Base-by-base conservation (phyloP, 1,139 yeast genomes). In the Debaryomyces udenii region DNA sequence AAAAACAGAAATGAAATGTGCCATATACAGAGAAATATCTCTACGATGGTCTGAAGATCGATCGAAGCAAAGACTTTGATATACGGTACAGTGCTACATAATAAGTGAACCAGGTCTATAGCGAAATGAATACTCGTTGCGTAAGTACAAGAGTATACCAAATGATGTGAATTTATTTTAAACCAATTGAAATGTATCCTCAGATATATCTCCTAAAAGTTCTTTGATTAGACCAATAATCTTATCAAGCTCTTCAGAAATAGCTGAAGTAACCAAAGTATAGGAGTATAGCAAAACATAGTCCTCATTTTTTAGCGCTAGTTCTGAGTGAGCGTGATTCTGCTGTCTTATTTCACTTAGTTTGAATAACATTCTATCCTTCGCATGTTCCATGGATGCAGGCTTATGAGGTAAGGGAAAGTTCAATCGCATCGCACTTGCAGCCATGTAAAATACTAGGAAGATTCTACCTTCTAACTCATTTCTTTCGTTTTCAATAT, bases 361-460 rank as follows among this genome's bases (percentile, higher is more conserved):
- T 52, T 85, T 86, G 35, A 72, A 76, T 50, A 86, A 68, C 67
- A 87, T 70, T 27, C 91, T 64, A 47, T 83, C 88, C 53, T 82
- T 79, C 0, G 95, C 86, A 57, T 83, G 87, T 38, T 80, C 87
- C 0, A 89, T 83, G 0, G 89, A 81, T 0, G 94, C 94, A 3
- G 91, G 83, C 50, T 82, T 83, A 27, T 76, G 78, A 0, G 95
- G 94, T 22, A 86, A 59, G 1, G 96, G 95, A 46, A 86, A 79
- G 2, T 90, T 90, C 17, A 88, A 65, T 41, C 80, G 76, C 68
- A 87, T 70, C 0, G 95, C 86, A 26, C 93, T 81, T 3, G 95
- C 84, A 9, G 86, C 72, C 80, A 86, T 82, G 64, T 86, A 86
- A 55, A 87, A 86, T 6, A 83, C 79, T 46, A 86, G 67, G 49